Evolutionary conservation across 1,284 basidiomycete genomes (phyloP), one percentile per base, ranked within the genome.

Genomic region (Heterobasidion irregulare): DNA sequence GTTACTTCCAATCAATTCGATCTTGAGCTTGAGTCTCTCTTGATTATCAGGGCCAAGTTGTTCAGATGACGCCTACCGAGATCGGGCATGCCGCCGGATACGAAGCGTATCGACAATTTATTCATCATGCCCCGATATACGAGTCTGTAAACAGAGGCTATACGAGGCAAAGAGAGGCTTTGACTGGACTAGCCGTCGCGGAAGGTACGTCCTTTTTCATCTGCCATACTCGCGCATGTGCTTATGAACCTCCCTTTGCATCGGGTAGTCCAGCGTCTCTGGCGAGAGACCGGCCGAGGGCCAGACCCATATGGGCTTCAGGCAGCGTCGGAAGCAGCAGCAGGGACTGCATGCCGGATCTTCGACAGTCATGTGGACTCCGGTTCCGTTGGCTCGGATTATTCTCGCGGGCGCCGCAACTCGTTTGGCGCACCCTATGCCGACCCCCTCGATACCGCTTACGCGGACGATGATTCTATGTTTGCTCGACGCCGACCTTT

Each of bases 71-170:
- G 8, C 77, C 81, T 1, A 60, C 66, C 18, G 79, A 83, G 57
- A 71, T 84, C 15, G 83, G 83, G 0, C 76, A 82, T 61, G 83
- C 83, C 10, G 82, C 82, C 16, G 82, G 80, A 2, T 85, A 83
- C 60, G 80, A 83, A 63, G 80, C 81, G 0, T 80, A 80, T 65
- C 73, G 80, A n/a, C 74, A 74, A 44, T 80, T 80, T 76, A 76
- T 76, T 52, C 72, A 77, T 58, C 77, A 82, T 56, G 71, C 67
- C 35, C 70, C 70, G 2, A 69, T 80, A 47, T 76, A 79, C 55
- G 73, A 77, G 52, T 76, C 76, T 43, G 58, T 81, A 9, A 72
- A 73, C 55, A 74, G 71, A 10, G 79, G 83, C 58, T 62, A 66
- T 50, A 79, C 79, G 56, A 68, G 77, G 48, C 80, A 83, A 63